Evolutionary conservation across 2,329 filamentous ascomycete genomes (phyloP), one percentile per base, ranked within the genome.

Genomic region (Arthrobotrys pseudoclavata): DNA sequence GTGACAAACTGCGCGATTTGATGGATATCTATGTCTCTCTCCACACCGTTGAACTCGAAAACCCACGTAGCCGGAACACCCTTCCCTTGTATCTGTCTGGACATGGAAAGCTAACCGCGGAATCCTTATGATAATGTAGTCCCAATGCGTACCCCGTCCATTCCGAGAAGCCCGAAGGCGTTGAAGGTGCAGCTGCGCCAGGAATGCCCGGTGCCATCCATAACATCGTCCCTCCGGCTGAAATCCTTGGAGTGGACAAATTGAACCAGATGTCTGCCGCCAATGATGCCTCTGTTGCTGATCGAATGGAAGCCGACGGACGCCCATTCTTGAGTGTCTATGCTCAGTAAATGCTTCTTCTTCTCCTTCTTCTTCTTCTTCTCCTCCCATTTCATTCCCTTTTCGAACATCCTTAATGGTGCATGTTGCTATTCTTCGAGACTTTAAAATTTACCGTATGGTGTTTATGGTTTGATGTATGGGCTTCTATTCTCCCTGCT

Each of bases 261-360:
- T 80, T 83, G 80, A 83, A 83, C 60, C 82, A 82, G 45, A 80
- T 83, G 78, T 80, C 81, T 70, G 79, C 82, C 69, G 77, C 79
- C 13, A 79, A 80, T 20, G 81, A 81, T 18, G 81, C 81, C 61
- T 79, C 74, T 42, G 71, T 80, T 48, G 79, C 80, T 53, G 81
- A 83, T 69, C 79, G 81, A 24, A 74, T 83, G 57, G 83, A 83
- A 76, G 82, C 81, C 60, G 82, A 83, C 67, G 77, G 81, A 48
- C 81, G 82, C 66, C 81, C 80, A 13, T 82, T 82, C 69, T 82
- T 84, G 62, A 81, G 82, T 57, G 82, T 82, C 34, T 84, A 83
- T 71, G 81, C 83, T 75, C 82, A 82, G 77, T 83, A 83, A 81
- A 50, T 4, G 50, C 18, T 2, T 20, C 18, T 5, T 6, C 5